Evolutionary conservation across 2,329 filamentous ascomycete species (phyloP).

Genomic region (Aspergillus neotritici): DNA sequence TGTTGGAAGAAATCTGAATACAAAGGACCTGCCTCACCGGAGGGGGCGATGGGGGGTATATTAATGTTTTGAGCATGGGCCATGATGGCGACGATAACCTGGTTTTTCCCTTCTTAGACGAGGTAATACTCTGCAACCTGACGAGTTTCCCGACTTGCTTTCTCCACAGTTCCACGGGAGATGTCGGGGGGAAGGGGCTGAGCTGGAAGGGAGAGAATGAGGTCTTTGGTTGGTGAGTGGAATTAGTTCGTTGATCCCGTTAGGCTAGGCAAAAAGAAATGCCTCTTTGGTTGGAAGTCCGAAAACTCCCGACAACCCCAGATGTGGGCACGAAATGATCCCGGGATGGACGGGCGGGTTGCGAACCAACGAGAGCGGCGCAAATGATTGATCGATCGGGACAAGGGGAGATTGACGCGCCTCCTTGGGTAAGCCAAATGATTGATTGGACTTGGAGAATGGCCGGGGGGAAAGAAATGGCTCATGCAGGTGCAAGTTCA

Average conservation of each 20-base stretch:
- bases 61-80: constrained; percentile 36
- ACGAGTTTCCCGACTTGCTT: constrained; percentile 20
- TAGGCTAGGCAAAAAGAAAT: constrained; percentile 20
- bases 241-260: neutral
- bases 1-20: constrained; percentile 54
- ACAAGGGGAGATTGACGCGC: constrained; percentile 3
- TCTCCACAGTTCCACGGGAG: constrained; percentile 39
- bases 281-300: constrained; percentile 19
- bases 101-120: no score
- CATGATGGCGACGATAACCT: constrained; percentile 19
- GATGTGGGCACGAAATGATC: constrained; percentile 23
- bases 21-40: constrained; percentile 42
- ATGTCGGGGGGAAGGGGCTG: constrained; percentile 32
- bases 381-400: constrained; percentile 9
- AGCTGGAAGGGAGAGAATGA: constrained; percentile 5
- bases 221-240: no score
- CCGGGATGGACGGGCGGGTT: constrained; percentile 15
- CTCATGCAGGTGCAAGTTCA: no score
- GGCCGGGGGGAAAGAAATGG: no score
- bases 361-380: constrained; percentile 15
- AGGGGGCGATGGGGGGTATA: constrained; percentile 40
- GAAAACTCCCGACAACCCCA: constrained; percentile 29
- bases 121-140: constrained; percentile 7
- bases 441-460: no score
- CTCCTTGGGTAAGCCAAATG: no score